Evolutionary conservation across 768 basidiomycete genomes (phyloP), one percentile per base, ranked within the genome.

Genomic region (Mycena floridula): DNA sequence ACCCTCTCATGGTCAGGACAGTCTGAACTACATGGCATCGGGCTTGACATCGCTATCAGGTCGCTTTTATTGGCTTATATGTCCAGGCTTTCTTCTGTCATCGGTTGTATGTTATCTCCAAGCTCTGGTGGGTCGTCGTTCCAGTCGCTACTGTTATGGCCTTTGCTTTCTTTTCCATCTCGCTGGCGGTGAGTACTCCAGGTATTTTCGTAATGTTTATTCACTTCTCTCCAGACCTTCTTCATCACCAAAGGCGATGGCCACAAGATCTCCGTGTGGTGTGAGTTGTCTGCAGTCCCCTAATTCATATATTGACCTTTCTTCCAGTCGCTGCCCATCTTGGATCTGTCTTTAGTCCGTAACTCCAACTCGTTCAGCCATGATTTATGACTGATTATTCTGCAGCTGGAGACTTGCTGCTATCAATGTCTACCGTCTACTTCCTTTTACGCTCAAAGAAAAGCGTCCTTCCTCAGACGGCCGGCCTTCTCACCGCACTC

Each of bases 71-170:
- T 16, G 61, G 56, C 21, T 30, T 59, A 16, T 65, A 63, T 44
- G 63, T 66, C 22, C 65, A 66, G 43, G 27, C 48, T 3, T 66
- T 58, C 47, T 66, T 62, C 44, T 57, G 55, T 36, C 54, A 55
- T 37, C 59, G 65, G 8, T 56, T 66, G 21, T 64, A 49, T 44
- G 47, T 50, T 20, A 59, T 65, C 20, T 61, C 63, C 3, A 52
- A 48, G 16, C 53, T 46, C 7, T 44, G 43, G 42, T 59, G 45
- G 42, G 50, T 60, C 21, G 55, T 61, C 25, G 46, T 37, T 3
- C 58, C 59, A 5, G 38, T 66, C 3, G 49, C 36, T 1, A 6
- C 48, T 1, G 20, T 64, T 13, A 53, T 64, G 18, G 11, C 54
- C 5, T 63, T 65, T 40, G 61, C 57, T 5, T 62, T 58, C 35